Evolutionary conservation across 2,329 filamentous ascomycete species (phyloP).

Genomic region (Lachnellula arida): DNA sequence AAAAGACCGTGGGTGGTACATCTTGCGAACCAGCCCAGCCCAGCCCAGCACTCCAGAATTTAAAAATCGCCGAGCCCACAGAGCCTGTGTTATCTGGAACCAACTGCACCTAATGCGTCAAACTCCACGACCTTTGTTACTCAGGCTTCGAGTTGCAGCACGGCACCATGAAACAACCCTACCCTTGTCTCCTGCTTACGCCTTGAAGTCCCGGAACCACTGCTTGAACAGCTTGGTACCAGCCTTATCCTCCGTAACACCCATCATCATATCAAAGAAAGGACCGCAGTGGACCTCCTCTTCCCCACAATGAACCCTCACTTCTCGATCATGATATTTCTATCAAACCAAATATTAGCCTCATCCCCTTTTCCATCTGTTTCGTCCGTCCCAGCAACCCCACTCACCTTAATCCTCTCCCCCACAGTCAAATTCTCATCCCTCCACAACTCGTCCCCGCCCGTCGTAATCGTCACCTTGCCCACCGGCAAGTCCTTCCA

Average conservation of each 20-base stretch:
- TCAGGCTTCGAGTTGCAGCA: no score
- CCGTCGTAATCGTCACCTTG: background rate
- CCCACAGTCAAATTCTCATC: background rate
- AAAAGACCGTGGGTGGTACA: no score
- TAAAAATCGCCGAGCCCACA: no score
- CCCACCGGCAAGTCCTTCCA: background rate
- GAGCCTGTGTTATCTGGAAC: no score
- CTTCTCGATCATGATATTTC: background rate
- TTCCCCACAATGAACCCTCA: background rate
- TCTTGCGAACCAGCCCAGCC: no score
- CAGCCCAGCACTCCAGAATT: no score
- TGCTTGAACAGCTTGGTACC: background rate
- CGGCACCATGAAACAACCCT: background rate
- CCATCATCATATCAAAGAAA: background rate
- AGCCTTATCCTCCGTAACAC: background rate
- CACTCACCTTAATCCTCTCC: background rate
- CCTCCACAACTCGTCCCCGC: background rate
- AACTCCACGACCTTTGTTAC: no score
- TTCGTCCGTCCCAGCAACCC: background rate
- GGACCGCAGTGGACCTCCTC: background rate
- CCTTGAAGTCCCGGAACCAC: background rate
- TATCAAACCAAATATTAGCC: background rate
- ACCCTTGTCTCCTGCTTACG: constrained; percentile 31
- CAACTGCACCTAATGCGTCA: no score
- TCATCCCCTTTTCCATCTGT: background rate